Conservation (phyloP, 139 green algal species). For the Chlamydomonas sphaeroides region DNA sequence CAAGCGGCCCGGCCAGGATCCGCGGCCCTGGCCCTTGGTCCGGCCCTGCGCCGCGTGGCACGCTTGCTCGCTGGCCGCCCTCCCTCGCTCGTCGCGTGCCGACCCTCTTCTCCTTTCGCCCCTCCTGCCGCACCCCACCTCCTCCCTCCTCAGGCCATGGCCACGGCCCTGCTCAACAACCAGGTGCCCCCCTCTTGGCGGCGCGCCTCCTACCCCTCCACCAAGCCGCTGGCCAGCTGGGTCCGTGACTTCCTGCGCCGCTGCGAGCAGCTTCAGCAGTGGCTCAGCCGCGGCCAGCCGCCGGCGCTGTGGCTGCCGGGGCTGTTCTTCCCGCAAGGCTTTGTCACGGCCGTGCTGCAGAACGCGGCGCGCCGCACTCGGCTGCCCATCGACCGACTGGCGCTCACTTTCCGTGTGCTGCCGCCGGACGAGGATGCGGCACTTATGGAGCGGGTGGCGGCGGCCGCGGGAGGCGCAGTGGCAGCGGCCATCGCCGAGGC, state of each 20-base stretch:
- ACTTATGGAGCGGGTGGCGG: neutral
- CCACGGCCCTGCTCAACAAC: conserved; percentile 68
- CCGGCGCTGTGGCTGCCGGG: conserved; percentile 81
- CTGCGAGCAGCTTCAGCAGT: conserved; percentile 71
- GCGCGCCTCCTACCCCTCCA: conserved; percentile 75
- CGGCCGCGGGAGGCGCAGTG: neutral
- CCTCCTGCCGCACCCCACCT: neutral
- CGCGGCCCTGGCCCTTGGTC: too few relatives aligned
- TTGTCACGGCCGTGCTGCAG: conserved; percentile 86
- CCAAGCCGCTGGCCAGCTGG: conserved; percentile 82
- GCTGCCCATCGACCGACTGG: conserved; percentile 79
- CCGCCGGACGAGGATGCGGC: neutral
- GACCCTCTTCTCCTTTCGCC: neutral
- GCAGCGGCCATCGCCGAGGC: neutral
- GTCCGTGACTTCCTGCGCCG: conserved; percentile 72
- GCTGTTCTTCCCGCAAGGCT: conserved; percentile 90
- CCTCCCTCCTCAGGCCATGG: neutral
- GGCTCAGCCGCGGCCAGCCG: conserved; percentile 77
- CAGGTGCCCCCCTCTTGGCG: conserved; percentile 73
- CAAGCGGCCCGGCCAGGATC: too few relatives aligned
- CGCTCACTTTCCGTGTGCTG: conserved; percentile 69
- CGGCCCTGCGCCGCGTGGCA: too few relatives aligned
- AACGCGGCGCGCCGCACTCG: conserved; percentile 72
- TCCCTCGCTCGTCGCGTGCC: too few relatives aligned
- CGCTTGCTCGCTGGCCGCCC: too few relatives aligned